phyloP scores from a whole-genome alignment of 1,284 basidiomycete species.

The Coniferiporia weirii region DNA sequence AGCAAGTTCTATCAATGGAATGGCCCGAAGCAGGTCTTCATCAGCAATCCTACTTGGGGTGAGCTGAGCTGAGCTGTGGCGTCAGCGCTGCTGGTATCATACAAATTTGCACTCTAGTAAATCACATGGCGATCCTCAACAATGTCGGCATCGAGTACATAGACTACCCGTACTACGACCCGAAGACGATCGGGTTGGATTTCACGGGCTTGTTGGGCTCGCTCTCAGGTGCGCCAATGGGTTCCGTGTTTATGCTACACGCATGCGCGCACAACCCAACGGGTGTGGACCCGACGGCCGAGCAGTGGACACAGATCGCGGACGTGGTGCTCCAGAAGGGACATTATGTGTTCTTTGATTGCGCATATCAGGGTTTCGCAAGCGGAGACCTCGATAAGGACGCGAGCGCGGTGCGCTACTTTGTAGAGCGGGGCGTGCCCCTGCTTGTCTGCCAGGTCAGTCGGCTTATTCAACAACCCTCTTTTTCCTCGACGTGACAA shows the following conservation, averaged over 20 bases:
- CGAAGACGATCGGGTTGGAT: conserved; percentile 85
- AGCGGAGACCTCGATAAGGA: conserved; percentile 79
- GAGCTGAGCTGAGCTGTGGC: conserved; percentile 23
- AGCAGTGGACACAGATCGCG: conserved; percentile 85
- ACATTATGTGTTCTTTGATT: conserved; percentile 93
- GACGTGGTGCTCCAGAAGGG: conserved; percentile 69
- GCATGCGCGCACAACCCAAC: conserved; percentile 97
- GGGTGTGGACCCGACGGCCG: conserved; percentile 87
- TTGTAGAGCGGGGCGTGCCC: conserved; percentile 69
- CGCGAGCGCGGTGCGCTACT: conserved; percentile 72
- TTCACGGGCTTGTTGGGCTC: conserved; percentile 69
- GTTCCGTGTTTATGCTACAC: conserved; percentile 86
- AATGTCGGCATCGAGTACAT: conserved; percentile 78
- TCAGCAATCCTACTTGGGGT: conserved; percentile 96
- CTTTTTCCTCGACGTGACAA: no score
- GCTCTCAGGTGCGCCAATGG: conserved; percentile 58
- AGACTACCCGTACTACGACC: conserved; percentile 89
- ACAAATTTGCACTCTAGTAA: conserved; percentile 47
- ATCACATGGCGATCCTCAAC: conserved; percentile 86
- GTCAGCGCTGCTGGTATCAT: background rate
- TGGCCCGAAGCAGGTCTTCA: conserved; percentile 63
- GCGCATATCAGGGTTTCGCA: conserved; percentile 92
- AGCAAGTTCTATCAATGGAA: conserved; percentile 78
- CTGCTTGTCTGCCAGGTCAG: conserved; percentile 83
- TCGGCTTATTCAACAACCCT: no score